Evolutionary conservation across 2,329 filamentous ascomycete genomes (phyloP).

Genomic region (Macrophomina pseudophaseolina): DNA sequence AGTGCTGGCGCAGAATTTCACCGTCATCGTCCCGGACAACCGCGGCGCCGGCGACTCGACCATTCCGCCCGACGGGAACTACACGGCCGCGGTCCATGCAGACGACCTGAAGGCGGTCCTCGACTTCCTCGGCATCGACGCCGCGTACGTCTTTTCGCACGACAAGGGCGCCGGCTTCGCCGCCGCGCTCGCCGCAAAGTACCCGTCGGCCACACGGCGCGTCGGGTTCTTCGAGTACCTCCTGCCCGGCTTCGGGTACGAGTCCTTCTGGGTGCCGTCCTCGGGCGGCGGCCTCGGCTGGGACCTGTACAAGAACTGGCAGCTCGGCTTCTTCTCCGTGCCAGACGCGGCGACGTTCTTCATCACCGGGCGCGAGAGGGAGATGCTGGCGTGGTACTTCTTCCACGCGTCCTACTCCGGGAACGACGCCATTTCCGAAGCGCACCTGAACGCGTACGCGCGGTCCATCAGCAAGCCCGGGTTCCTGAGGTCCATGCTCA

Average conservation of each 20-base stretch:
- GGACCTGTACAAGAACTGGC: slow-evolving; percentile 46
- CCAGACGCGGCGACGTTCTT: slow-evolving; percentile 55
- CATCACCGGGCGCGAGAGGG: slow-evolving; percentile 49
- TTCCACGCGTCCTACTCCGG: slow-evolving; percentile 53
- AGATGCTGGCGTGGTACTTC: slow-evolving; percentile 55
- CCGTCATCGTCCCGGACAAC: slow-evolving; percentile 31
- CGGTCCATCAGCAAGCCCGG: slow-evolving; percentile 51
- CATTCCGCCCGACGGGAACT: slow-evolving; percentile 46
- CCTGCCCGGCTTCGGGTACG: slow-evolving; percentile 51
- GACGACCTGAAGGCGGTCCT: slow-evolving; percentile 35
- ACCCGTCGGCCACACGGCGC: slow-evolving; percentile 43
- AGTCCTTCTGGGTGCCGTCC: not conserved
- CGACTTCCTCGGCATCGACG: slow-evolving; percentile 36
- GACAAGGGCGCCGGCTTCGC: slow-evolving; percentile 55
- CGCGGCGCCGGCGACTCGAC: slow-evolving; percentile 38
- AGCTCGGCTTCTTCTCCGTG: slow-evolving; percentile 52
- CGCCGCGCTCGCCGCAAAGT: slow-evolving; percentile 45
- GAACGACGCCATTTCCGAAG: slow-evolving; percentile 43
- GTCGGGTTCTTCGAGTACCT: slow-evolving; percentile 49
- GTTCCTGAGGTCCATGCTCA: slow-evolving; percentile 49
- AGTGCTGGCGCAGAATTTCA: slow-evolving; percentile 25
- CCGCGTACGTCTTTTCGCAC: slow-evolving; percentile 50
- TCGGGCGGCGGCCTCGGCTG: slow-evolving; percentile 41
- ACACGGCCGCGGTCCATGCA: slow-evolving; percentile 46
- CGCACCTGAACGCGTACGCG: slow-evolving; percentile 48